phyloP scores from a whole-genome alignment of 2,329 filamentous ascomycete genomes.

The Elsinoe fawcettii region DNA sequence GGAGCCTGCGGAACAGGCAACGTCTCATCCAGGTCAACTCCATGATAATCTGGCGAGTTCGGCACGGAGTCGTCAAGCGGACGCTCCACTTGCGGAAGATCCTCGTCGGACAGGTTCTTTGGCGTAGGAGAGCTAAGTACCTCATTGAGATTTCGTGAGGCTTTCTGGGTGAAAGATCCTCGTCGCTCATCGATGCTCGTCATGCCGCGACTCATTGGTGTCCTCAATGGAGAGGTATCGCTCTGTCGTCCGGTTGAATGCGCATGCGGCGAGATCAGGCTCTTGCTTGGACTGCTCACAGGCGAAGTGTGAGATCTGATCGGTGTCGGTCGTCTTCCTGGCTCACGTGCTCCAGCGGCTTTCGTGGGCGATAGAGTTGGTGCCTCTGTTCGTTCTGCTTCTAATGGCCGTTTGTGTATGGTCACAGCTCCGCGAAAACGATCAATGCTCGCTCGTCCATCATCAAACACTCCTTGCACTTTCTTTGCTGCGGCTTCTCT shows the following conservation, averaged over 20 bases:
- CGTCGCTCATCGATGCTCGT: slow-evolving; percentile 11
- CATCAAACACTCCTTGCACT: slow-evolving; percentile 13
- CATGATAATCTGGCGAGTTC: slow-evolving; percentile 37
- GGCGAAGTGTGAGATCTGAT: slow-evolving; percentile 13
- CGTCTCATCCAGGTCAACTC: slow-evolving; percentile 51
- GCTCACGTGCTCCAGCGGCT: not conserved
- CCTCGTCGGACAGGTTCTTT: not conserved
- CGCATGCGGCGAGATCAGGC: slow-evolving; percentile 29
- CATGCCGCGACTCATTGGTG: not conserved
- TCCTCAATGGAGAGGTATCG: not conserved
- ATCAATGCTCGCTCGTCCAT: slow-evolving; percentile 10
- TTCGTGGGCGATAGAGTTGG: not conserved
- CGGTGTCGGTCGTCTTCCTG: not conserved
- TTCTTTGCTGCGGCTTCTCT: not conserved
- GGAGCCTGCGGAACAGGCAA: slow-evolving; percentile 44
- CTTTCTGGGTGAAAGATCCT: not conserved
- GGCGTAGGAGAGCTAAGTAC: not conserved
- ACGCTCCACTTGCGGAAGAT: not conserved
- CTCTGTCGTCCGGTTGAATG: slow-evolving; percentile 31
- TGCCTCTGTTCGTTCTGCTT: not conserved
- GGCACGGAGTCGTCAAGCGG: not conserved
- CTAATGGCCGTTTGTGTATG: slow-evolving; percentile 2
- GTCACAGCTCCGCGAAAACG: slow-evolving; percentile 5
- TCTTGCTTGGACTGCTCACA: slow-evolving; percentile 1
- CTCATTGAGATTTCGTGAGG: slow-evolving; percentile 5